A percentile compares a stretch with the other conserved stretches of the same genome.
Evolutionary conservation across 2,329 filamentous ascomycete species (phyloP).

Genomic region (Fusarium duplospermum): DNA sequence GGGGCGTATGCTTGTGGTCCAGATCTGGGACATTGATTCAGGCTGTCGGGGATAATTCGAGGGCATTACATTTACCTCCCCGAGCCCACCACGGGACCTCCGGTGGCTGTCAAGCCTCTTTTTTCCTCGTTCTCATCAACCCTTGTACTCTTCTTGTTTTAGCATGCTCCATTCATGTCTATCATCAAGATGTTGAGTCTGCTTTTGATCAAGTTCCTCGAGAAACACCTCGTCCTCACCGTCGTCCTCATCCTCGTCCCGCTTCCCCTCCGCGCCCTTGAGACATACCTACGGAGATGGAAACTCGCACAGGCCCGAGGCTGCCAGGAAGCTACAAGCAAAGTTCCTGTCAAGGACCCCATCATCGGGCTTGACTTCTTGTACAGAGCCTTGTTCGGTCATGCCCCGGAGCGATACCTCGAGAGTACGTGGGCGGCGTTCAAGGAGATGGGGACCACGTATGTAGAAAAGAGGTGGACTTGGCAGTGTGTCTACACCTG

Average conservation of each 20-base stretch:
- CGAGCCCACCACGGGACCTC: slow-evolving; percentile 17
- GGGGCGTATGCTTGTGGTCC: slow-evolving; percentile 27
- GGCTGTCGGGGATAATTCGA: slow-evolving; percentile 39
- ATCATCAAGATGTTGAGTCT: slow-evolving; percentile 31
- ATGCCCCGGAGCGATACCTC: slow-evolving; percentile 43
- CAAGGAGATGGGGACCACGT: slow-evolving; percentile 47
- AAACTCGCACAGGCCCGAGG: slow-evolving; percentile 33
- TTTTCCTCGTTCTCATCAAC: not conserved
- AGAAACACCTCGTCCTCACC: slow-evolving; percentile 31
- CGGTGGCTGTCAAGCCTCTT: slow-evolving; percentile 24
- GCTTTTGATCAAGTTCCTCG: slow-evolving; percentile 25
- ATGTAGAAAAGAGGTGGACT: slow-evolving; percentile 48
- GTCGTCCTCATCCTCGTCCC: slow-evolving; percentile 34
- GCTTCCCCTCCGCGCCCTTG: slow-evolving; percentile 22
- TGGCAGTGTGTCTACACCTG: slow-evolving; percentile 51
- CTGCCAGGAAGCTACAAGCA: slow-evolving; percentile 39
- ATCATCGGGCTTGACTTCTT: slow-evolving; percentile 52
- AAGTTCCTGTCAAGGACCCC: slow-evolving; percentile 45
- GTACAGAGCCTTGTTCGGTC: slow-evolving; percentile 45
- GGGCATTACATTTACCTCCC: slow-evolving; percentile 36
- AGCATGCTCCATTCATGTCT: not conserved
- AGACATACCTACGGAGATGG: slow-evolving; percentile 27
- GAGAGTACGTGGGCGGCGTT: slow-evolving; percentile 44
- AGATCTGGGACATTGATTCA: slow-evolving; percentile 45
- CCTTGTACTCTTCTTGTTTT: slow-evolving; percentile 9